Evolutionary conservation across 148 eudicot genomes (phyloP).

Genomic region (Cornus florida): DNA sequence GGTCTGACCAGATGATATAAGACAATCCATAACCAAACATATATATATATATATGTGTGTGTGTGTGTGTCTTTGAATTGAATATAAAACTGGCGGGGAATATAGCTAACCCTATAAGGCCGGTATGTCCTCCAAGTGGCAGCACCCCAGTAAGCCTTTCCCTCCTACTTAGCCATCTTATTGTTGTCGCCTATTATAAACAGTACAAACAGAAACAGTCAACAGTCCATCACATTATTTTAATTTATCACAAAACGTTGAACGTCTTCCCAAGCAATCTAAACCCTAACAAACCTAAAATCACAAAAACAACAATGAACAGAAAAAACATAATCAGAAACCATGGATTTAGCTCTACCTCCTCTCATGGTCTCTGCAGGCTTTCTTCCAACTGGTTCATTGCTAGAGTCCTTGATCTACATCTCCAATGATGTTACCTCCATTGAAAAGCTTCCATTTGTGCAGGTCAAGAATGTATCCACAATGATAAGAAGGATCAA

Average conservation of each 20-base stretch:
- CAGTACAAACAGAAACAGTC: conserved; percentile 34
- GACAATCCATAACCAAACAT: not conserved
- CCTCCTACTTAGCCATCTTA: not conserved
- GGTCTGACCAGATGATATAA: too few species aligned
- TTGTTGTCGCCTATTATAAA: conserved; percentile 15
- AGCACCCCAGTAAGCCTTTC: conserved; percentile 23
- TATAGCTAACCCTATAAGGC: conserved; percentile 24
- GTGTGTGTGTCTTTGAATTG: conserved; percentile 5
- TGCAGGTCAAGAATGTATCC: conserved; percentile 48
- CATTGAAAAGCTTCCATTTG: conserved; percentile 31
- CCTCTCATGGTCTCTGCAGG: conserved; percentile 39
- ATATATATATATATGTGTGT: too few species aligned
- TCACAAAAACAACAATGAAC: conserved; percentile 13
- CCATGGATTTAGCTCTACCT: conserved; percentile 41
- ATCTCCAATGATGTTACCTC: conserved; percentile 46
- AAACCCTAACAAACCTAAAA: not conserved
- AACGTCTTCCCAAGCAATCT: conserved; percentile 7
- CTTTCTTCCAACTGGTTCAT: conserved; percentile 43
- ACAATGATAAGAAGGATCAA: conserved; percentile 49
- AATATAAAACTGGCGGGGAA: conserved; percentile 7
- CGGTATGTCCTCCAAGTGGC: conserved; percentile 48
- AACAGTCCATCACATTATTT: conserved; percentile 20
- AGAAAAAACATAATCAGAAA: conserved; percentile 12
- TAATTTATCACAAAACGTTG: conserved; percentile 6
- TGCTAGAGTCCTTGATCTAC: conserved; percentile 51